Evolutionary conservation across 495 filamentous ascomycete species (phyloP), one percentile per base, ranked within the genome.

Genomic region (Aspergillus panamensis): DNA sequence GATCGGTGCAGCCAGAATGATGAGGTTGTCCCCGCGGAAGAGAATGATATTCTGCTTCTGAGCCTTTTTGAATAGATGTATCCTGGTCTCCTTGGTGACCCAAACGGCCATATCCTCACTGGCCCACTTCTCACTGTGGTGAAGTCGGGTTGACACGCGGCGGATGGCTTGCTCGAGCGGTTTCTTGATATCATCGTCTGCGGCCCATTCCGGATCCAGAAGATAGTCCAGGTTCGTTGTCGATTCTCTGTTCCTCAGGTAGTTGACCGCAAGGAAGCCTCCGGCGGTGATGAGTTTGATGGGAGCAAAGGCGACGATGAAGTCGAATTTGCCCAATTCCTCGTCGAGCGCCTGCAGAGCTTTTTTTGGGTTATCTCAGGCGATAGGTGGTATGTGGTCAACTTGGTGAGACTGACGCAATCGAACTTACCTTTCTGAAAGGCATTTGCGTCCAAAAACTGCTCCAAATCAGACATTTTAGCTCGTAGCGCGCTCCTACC

Each of bases 301-400:
- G n/a, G 56, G 56, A 25, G 56, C 56, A 25, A 58, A 58, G 37
- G 56, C 56, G 44, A 58, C 56, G 48, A 58, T 58, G 39, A 58
- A 58, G 8, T 58, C 56, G 42, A 58, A 58, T 52, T 58, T 58
- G 37, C 56, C 56, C 30, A 58, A 39, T 52, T 58, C 56, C 29
- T 58, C 56, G 43, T 58, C 56, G 32, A 58, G 56, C n/a, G 48
- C 56, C 31, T 52, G 48, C 9, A 58, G 56, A 47, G 56, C 56
- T 58, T 48, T 51, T 19, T 5, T 8, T 13, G n/a, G n/a, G 56
- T 58, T 32, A 58, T 48, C 31, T 47, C 42, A 47, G 19, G 30
- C 31, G n/a, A 39, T 14, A 35, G 29, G 25, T 4, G 13, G 35
- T 32, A 12, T 16, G 30, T 32, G 29, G 48, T 29, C 35, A 51